Evolutionary conservation across 1,284 basidiomycete genomes (phyloP).

Genomic region (Flammula alnicola): DNA sequence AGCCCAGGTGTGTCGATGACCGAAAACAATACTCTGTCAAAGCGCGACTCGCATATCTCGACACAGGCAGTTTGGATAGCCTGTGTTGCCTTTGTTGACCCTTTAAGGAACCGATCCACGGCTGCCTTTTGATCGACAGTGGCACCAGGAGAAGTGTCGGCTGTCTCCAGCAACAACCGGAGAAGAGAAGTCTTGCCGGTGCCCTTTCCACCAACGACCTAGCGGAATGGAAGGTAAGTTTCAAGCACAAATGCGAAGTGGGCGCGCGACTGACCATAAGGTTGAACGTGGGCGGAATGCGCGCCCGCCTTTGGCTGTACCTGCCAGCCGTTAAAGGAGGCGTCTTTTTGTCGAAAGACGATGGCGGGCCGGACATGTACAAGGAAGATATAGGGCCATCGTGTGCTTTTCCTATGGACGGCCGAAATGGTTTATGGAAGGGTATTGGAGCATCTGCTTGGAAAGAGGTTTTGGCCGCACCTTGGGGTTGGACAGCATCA

Average conservation of each 20-base stretch:
- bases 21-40: slow-evolving; percentile 73
- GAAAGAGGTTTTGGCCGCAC: slow-evolving; percentile 70
- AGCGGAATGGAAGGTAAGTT: slow-evolving; percentile 6
- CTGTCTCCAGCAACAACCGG: slow-evolving; percentile 72
- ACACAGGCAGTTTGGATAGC: slow-evolving; percentile 66
- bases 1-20: slow-evolving; percentile 84
- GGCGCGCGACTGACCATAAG: slow-evolving; percentile 75
- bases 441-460: slow-evolving; percentile 58
- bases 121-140: slow-evolving; percentile 69
- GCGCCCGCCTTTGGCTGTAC: slow-evolving; percentile 60
- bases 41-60: slow-evolving; percentile 80
- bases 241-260: no score
- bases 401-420: slow-evolving; percentile 44
- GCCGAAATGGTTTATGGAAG: slow-evolving; percentile 79
- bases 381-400: slow-evolving; percentile 62
- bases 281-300: slow-evolving; percentile 79
- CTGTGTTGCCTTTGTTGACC: slow-evolving; percentile 59
- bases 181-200: slow-evolving; percentile 80
- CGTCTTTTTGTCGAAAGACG: slow-evolving; percentile 56
- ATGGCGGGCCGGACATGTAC: slow-evolving; percentile 67
- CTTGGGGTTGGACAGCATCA: slow-evolving; percentile 47
- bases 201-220: slow-evolving; percentile 80
- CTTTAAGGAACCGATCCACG: slow-evolving; percentile 63
- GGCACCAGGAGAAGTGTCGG: slow-evolving; percentile 73
- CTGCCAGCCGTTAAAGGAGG: slow-evolving; percentile 46